A percentile compares a stretch with the other conserved stretches of the same genome.
phyloP scores from a whole-genome alignment of 108 stramenopile species.

The Cyclostephanos invisitatus region DNA sequence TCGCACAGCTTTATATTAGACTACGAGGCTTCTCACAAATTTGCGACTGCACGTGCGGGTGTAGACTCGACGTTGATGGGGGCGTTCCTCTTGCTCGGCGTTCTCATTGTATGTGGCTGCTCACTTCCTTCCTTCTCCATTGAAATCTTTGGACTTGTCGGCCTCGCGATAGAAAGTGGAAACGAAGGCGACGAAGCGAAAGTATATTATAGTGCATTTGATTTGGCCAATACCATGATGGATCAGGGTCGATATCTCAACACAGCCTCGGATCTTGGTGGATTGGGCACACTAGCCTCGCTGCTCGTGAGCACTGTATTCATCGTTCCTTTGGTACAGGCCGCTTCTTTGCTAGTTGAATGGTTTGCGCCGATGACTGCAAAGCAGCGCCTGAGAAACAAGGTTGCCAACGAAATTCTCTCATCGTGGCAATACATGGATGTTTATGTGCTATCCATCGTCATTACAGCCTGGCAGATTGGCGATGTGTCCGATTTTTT shows the following conservation, averaged over 20 bases:
- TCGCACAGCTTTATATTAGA: conserved; percentile 42
- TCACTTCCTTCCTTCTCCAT: conserved; percentile 59
- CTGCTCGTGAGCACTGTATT: conserved; percentile 68
- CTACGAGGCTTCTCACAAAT: conserved; percentile 44
- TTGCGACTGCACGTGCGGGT: conserved; percentile 28
- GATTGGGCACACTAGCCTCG: conserved; percentile 62
- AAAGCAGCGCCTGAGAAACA: conserved; percentile 31
- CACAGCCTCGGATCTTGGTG: conserved; percentile 54
- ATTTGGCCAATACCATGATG: conserved; percentile 62
- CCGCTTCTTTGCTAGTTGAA: conserved; percentile 40
- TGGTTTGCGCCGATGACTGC: conserved; percentile 60
- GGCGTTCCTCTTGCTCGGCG: conserved; percentile 22
- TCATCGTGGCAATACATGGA: conserved; percentile 87
- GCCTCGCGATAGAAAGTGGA: conserved; percentile 76
- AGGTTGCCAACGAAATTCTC: conserved; percentile 56
- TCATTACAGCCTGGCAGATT: conserved; percentile 81
- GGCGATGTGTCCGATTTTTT: conserved; percentile 70
- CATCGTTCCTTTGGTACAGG: conserved; percentile 69
- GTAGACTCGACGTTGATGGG: conserved; percentile 45
- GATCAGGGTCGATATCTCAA: conserved; percentile 68
- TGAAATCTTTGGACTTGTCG: conserved; percentile 71
- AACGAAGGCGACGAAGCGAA: conserved; percentile 66
- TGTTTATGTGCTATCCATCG: conserved; percentile 70
- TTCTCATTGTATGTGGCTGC: conserved; percentile 63
- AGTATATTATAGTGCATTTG: conserved; percentile 58